Percentiles rank a stretch among this genome's conserved stretches.
Conservation (phyloP, 78 protist genomes). For the Cavenderia fasciculata region DNA sequence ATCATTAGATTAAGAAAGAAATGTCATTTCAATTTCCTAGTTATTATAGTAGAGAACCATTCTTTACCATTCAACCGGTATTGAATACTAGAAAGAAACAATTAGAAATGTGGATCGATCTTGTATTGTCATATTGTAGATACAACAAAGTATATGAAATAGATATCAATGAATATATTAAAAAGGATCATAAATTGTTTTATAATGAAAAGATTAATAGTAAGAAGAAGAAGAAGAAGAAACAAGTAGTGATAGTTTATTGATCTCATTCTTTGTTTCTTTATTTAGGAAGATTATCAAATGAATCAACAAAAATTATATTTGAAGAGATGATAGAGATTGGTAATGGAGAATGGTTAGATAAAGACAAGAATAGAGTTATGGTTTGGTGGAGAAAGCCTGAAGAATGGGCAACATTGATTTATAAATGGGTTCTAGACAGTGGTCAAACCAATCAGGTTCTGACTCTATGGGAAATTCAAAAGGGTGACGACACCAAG, state of each 20-base stretch:
- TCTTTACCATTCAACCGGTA: slow-evolving; percentile 80
- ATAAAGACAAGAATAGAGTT: slow-evolving; percentile 52
- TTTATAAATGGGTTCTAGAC: slow-evolving; percentile 79
- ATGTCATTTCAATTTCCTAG: slow-evolving; percentile 77
- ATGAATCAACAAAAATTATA: slow-evolving; percentile 19
- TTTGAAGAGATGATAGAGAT: slow-evolving; percentile 63
- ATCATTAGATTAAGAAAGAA: too few species aligned
- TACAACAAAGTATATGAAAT: slow-evolving; percentile 57
- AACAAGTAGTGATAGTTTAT: neutral
- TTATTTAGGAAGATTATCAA: slow-evolving; percentile 48
- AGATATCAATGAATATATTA: slow-evolving; percentile 68
- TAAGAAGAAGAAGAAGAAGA: neutral
- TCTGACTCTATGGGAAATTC: slow-evolving; percentile 82
- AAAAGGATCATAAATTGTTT: slow-evolving; percentile 32
- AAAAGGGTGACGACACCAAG: slow-evolving; percentile 76
- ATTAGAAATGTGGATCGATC: slow-evolving; percentile 77
- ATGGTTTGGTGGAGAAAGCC: slow-evolving; percentile 80
- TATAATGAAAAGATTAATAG: slow-evolving; percentile 67
- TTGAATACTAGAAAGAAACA: slow-evolving; percentile 73
- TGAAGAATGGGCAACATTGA: slow-evolving; percentile 76
- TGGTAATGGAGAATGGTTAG: slow-evolving; percentile 82
- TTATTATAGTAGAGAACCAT: slow-evolving; percentile 71
- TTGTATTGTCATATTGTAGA: slow-evolving; percentile 58
- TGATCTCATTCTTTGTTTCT: neutral
- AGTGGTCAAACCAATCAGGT: slow-evolving; percentile 54